phyloP scores from a whole-genome alignment of 352 stramenopile genomes.

The Phytophthora pistaciae region DNA sequence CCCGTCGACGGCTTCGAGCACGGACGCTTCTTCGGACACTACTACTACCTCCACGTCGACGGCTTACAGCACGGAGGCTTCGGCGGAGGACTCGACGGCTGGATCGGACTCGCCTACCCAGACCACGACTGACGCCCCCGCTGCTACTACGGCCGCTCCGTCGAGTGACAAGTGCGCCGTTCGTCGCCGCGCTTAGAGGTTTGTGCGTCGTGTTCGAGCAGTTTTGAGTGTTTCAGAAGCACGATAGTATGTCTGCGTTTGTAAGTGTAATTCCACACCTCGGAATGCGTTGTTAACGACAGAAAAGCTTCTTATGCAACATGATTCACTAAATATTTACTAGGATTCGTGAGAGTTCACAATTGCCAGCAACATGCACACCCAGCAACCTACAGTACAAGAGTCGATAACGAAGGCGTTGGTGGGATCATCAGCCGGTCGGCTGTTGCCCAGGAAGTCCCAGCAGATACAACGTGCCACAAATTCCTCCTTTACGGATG shows the following conservation, averaged over 20 bases:
- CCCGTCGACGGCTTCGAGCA: neutral
- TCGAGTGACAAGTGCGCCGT: slow-evolving; percentile 38
- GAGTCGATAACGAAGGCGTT: no score
- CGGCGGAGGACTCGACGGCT: slow-evolving; percentile 8
- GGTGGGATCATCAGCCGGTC: neutral
- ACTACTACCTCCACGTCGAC: slow-evolving; percentile 2
- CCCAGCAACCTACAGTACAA: no score
- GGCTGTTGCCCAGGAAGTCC: neutral
- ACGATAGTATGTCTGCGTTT: slow-evolving; percentile 17
- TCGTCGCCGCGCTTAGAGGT: slow-evolving; percentile 26
- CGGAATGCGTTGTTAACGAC: slow-evolving; percentile 21
- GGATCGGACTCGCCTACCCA: slow-evolving; percentile 15
- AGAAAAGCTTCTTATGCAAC: slow-evolving; percentile 1
- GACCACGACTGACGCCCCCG: slow-evolving; percentile 19
- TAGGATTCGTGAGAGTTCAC: neutral
- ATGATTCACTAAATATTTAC: neutral
- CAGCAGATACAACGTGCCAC: neutral
- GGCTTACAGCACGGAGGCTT: slow-evolving; percentile 4
- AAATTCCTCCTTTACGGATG: neutral
- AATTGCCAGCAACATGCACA: neutral
- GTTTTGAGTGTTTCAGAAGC: slow-evolving; percentile 18
- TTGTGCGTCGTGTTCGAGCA: neutral
- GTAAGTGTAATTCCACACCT: slow-evolving; percentile 26
- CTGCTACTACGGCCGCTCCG: slow-evolving; percentile 17
- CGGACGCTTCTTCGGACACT: neutral